Percentiles rank a stretch among this genome's conserved stretches.
Conservation (phyloP, 148 eudicot genomes). For the Camellia sinensis region DNA sequence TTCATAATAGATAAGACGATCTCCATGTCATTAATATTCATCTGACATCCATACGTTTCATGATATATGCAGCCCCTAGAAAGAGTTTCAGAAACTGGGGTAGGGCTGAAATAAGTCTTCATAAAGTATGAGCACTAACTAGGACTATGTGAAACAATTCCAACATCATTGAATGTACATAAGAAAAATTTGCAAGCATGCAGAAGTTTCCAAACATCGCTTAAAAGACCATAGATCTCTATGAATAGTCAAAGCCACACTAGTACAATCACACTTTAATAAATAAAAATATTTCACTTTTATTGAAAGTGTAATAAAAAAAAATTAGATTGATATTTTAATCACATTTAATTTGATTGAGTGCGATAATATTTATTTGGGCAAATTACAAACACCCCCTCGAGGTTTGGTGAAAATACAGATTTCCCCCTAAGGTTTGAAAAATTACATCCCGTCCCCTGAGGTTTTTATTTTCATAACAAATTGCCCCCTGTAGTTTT, state of each 20-base stretch:
- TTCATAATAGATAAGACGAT: slow-evolving; percentile 94
- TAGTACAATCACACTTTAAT: too few relatives aligned
- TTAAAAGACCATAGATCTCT: not conserved
- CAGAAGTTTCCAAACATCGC: not conserved
- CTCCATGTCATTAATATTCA: slow-evolving; percentile 99
- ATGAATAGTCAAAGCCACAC: not conserved
- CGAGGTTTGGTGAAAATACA: too few relatives aligned
- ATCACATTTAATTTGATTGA: too few relatives aligned
- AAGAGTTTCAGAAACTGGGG: slow-evolving; percentile 41
- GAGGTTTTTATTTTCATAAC: too few relatives aligned
- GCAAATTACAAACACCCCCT: too few relatives aligned
- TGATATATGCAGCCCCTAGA: slow-evolving; percentile 87
- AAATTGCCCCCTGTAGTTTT: too few relatives aligned
- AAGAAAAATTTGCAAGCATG: not conserved
- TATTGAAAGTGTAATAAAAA: too few relatives aligned
- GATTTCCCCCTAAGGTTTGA: too few relatives aligned
- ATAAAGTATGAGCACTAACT: not conserved
- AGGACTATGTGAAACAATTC: not conserved
- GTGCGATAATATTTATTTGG: too few relatives aligned
- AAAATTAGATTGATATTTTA: too few relatives aligned
- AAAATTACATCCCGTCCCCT: too few relatives aligned
- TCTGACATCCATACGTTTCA: slow-evolving; percentile 97
- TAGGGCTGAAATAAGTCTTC: slow-evolving; percentile 30
- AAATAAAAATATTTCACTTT: too few relatives aligned
- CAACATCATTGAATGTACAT: not conserved